phyloP scores from a whole-genome alignment of 352 stramenopile genomes.

The Phytophthora fragariaefolia region DNA sequence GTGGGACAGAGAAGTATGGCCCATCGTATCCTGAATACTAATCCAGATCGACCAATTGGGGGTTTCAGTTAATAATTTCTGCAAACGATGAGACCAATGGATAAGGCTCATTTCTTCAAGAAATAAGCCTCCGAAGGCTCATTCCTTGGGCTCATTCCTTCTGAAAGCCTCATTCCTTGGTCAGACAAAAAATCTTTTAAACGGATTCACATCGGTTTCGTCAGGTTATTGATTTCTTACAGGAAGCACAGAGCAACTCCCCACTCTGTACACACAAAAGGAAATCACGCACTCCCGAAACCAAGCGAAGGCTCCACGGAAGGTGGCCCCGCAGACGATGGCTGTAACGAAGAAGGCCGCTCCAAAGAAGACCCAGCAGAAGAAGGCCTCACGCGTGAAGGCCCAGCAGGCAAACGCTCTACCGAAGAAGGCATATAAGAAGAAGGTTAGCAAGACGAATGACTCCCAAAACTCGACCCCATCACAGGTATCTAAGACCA shows the following conservation, averaged over 20 bases:
- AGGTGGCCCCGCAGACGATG: background rate
- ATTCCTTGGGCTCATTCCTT: conserved; percentile 14
- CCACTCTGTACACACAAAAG: background rate
- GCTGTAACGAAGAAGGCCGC: background rate
- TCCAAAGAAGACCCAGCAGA: conserved; percentile 8
- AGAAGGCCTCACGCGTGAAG: conserved; percentile 7
- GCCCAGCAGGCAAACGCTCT: background rate
- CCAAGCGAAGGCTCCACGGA: background rate
- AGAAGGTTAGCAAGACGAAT: conserved; percentile 1
- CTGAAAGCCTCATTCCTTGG: conserved; percentile 6
- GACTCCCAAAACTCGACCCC: background rate
- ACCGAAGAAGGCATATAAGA: background rate
- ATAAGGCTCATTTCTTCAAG: background rate
- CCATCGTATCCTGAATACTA: no score
- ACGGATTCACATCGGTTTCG: background rate
- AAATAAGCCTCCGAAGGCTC: background rate
- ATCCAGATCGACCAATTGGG: no score
- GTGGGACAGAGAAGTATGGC: no score
- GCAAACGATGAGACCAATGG: conserved; percentile 6
- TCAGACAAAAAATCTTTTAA: background rate
- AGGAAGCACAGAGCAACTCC: background rate
- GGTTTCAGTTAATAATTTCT: background rate
- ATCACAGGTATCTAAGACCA: background rate
- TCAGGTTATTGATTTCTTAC: conserved; percentile 5
- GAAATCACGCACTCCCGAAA: conserved; percentile 1